These are phyloP conservation scores for Phytopythium mirpurense DNA, from an alignment of 352 stramenopile genomes.

Conservation along the genomic window DNA sequence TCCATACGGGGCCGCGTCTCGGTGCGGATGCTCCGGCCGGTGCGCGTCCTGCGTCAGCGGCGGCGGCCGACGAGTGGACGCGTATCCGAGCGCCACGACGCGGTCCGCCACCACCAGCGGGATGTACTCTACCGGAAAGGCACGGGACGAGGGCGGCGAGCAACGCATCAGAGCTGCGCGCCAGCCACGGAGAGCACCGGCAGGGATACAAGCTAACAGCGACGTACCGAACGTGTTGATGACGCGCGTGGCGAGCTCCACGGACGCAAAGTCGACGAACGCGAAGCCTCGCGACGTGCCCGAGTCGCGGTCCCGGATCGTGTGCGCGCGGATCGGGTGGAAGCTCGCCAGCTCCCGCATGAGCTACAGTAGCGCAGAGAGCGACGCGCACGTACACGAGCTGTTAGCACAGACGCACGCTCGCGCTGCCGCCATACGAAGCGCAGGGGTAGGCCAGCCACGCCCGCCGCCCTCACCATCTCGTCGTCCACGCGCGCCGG, in stretches of 20 bases:
- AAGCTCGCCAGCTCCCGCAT: slow-evolving; percentile 44
- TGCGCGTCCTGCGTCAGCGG: background rate
- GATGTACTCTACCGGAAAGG: slow-evolving; percentile 23
- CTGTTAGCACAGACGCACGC: too few relatives aligned
- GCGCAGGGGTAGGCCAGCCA: too few relatives aligned
- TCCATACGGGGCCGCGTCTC: slow-evolving; percentile 11
- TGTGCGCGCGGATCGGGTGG: slow-evolving; percentile 31
- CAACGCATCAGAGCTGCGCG: too few relatives aligned
- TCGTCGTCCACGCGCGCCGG: slow-evolving; percentile 40
- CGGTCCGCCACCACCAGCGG: slow-evolving; percentile 53
- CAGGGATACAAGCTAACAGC: too few relatives aligned
- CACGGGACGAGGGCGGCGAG: too few relatives aligned
- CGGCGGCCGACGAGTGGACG: slow-evolving; percentile 10
- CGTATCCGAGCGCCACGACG: slow-evolving; percentile 36
- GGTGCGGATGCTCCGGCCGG: background rate
- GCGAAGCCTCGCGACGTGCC: slow-evolving; percentile 70
- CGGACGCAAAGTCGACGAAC: slow-evolving; percentile 67
- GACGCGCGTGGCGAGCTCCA: slow-evolving; percentile 47
- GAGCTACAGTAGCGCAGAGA: slow-evolving; percentile 28
- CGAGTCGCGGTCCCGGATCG: slow-evolving; percentile 40
- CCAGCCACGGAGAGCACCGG: too few relatives aligned
- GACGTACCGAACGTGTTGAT: slow-evolving; percentile 56
- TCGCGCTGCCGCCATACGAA: too few relatives aligned
- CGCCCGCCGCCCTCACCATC: slow-evolving; percentile 77
- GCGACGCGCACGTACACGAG: too few relatives aligned